Conservation (phyloP, 75 land plant species). For the Azolla pinnata region DNA sequence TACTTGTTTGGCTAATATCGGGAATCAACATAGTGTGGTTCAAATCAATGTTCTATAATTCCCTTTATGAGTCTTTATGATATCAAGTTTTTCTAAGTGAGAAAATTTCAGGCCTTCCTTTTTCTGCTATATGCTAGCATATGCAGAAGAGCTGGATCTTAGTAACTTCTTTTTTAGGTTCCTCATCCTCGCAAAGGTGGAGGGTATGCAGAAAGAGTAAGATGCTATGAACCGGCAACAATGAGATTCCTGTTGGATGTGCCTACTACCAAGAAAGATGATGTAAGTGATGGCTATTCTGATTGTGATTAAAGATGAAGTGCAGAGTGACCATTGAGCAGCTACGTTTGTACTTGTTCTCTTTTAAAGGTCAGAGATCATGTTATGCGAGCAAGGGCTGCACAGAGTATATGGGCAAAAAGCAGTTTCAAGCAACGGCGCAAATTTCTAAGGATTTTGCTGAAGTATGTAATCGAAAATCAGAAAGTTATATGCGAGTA, state of each 20-base stretch:
- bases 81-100: not conserved
- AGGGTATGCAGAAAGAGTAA: slow-evolving; percentile 51
- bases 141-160: too few species aligned
- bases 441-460: slow-evolving; percentile 54
- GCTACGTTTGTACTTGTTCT: not conserved
- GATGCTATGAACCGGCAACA: slow-evolving; percentile 89
- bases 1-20: too few species aligned
- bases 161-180: not conserved
- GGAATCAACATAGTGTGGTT: too few species aligned
- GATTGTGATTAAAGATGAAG: not conserved
- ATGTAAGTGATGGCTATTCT: slow-evolving; percentile 27
- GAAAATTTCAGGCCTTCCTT: not conserved
- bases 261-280: slow-evolving; percentile 49
- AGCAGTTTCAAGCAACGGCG: slow-evolving; percentile 81
- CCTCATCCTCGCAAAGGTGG: slow-evolving; percentile 40
- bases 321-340: not conserved
- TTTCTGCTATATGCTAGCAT: too few species aligned
- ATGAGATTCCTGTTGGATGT: slow-evolving; percentile 83
- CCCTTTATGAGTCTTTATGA: too few species aligned
- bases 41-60: too few species aligned
- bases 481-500: slow-evolving; percentile 94
- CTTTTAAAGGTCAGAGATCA: slow-evolving; percentile 53
- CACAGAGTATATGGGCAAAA: slow-evolving; percentile 70
- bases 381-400: slow-evolving; percentile 70
- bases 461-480: slow-evolving; percentile 81